Conservation (phyloP, 2,329 filamentous ascomycete species). For the Fusarium graminum region DNA sequence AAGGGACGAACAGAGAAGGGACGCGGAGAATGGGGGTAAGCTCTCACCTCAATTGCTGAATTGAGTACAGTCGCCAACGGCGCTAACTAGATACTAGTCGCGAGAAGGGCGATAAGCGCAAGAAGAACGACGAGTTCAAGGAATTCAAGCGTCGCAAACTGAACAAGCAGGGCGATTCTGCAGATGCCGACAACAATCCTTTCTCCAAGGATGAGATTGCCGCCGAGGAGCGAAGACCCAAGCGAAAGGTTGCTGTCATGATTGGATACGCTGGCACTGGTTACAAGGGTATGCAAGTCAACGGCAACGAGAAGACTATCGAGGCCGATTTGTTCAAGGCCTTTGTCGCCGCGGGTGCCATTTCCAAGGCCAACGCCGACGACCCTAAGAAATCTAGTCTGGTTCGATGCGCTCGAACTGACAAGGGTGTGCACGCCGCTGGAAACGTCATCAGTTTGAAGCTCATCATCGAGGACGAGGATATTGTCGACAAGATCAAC, state of each 20-base stretch:
- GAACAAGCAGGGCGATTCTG: slow-evolving; percentile 53
- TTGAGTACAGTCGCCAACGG: slow-evolving; percentile 46
- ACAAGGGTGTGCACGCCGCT: slow-evolving; percentile 97
- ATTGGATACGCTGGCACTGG: slow-evolving; percentile 96
- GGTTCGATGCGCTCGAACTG: slow-evolving; percentile 92
- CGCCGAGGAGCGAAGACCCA: slow-evolving; percentile 86
- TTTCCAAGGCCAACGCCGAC: slow-evolving; percentile 95
- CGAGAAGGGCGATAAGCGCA: slow-evolving; percentile 56
- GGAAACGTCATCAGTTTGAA: slow-evolving; percentile 97
- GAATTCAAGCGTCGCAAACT: slow-evolving; percentile 60
- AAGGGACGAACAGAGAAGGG: slow-evolving; percentile 51
- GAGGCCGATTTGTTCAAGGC: slow-evolving; percentile 95
- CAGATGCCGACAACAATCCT: slow-evolving; percentile 57
- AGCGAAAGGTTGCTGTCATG: slow-evolving; percentile 95
- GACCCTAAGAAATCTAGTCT: slow-evolving; percentile 97
- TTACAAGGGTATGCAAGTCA: slow-evolving; percentile 97
- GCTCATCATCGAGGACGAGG: slow-evolving; percentile 91
- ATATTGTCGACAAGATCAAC: slow-evolving; percentile 94
- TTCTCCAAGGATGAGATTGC: slow-evolving; percentile 85
- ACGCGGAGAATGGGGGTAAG: slow-evolving; percentile 51
- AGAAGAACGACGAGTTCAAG: slow-evolving; percentile 57
- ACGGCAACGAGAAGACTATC: slow-evolving; percentile 86
- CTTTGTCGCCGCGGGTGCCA: slow-evolving; percentile 90
- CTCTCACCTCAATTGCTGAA: slow-evolving; percentile 4
- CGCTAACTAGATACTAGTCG: slow-evolving; percentile 56